These are phyloP conservation scores for Cladosporium sp. DNA, from an alignment of 2,329 filamentous ascomycete genomes.

Conservation along the genomic window DNA sequence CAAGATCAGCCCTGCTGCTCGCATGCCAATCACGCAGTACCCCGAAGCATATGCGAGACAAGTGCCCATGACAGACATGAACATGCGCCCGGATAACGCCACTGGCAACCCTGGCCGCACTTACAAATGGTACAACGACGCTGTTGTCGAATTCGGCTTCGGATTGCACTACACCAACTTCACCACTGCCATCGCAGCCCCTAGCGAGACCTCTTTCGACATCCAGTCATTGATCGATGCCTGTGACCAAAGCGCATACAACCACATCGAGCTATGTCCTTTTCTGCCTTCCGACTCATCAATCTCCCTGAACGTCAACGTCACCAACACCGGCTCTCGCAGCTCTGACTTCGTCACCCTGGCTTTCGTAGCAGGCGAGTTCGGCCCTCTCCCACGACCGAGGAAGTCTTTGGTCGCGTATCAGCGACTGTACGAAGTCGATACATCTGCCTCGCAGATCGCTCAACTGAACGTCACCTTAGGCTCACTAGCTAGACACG, in stretches of 20 bases:
- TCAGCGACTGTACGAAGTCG: not conserved
- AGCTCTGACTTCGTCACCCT: conserved; percentile 4
- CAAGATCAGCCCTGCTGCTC: conserved; percentile 42
- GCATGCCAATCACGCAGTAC: conserved; percentile 40
- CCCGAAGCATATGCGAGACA: conserved; percentile 40
- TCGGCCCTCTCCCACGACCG: not conserved
- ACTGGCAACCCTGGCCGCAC: conserved; percentile 41
- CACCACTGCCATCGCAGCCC: conserved; percentile 21
- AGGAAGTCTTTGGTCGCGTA: conserved; percentile 7
- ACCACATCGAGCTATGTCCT: conserved; percentile 36
- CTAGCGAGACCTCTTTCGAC: conserved; percentile 24
- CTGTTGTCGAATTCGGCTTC: conserved; percentile 47
- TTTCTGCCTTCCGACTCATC: conserved; percentile 35
- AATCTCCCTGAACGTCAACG: conserved; percentile 30
- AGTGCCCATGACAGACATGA: conserved; percentile 27
- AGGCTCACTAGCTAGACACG: conserved; percentile 9
- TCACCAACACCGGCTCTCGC: conserved; percentile 40
- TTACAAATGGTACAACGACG: conserved; percentile 46
- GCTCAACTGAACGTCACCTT: conserved; percentile 11
- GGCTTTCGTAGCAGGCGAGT: conserved; percentile 8
- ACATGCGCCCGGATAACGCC: conserved; percentile 39
- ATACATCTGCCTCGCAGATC: not conserved
- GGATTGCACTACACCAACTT: conserved; percentile 49
- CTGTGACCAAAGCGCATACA: conserved; percentile 26
- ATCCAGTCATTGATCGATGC: conserved; percentile 38